A percentile compares a stretch with the other conserved stretches of the same genome.
These are phyloP conservation scores for Paxillus involutus DNA, from an alignment of 768 basidiomycete species.

Conservation along the genomic window DNA sequence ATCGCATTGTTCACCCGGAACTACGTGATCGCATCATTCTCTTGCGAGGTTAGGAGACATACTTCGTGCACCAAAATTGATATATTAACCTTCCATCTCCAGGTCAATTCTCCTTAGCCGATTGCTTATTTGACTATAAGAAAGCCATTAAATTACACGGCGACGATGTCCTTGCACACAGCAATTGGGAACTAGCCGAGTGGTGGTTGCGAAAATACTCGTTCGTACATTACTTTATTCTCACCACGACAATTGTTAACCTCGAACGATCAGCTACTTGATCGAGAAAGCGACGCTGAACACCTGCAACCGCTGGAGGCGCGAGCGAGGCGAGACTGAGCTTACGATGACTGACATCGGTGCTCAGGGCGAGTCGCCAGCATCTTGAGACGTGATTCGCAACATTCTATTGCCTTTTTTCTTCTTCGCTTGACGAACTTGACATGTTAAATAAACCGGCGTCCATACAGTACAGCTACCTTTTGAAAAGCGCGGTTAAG, in stretches of 20 bases:
- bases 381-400: conserved; percentile 7
- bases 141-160: conserved; percentile 75
- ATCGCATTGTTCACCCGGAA: conserved; percentile 86
- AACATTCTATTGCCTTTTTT: conserved; percentile 1
- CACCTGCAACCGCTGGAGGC: conserved; percentile 85
- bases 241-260: not conserved
- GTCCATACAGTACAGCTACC: not conserved
- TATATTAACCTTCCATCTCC: conserved; percentile 6
- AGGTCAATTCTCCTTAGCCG: conserved; percentile 81
- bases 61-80: conserved; percentile 14
- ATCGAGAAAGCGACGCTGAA: conserved; percentile 70
- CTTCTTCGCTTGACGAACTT: conserved; percentile 1
- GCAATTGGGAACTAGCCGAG: conserved; percentile 88
- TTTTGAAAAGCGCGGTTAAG: not conserved
- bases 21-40: conserved; percentile 90
- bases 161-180: conserved; percentile 87
- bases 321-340: conserved; percentile 77
- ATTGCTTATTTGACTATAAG: conserved; percentile 75
- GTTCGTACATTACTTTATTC: conserved; percentile 35
- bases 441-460: not conserved
- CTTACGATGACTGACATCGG: conserved; percentile 57
- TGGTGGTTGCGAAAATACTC: conserved; percentile 81
- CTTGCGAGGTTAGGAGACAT: conserved; percentile 56
- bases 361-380: conserved; percentile 32
- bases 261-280: conserved; percentile 56